A percentile compares a stretch with the other conserved stretches of the same genome.
These are phyloP conservation scores for Russula earlei DNA, from an alignment of 768 basidiomycete genomes.

Conservation along the genomic window DNA sequence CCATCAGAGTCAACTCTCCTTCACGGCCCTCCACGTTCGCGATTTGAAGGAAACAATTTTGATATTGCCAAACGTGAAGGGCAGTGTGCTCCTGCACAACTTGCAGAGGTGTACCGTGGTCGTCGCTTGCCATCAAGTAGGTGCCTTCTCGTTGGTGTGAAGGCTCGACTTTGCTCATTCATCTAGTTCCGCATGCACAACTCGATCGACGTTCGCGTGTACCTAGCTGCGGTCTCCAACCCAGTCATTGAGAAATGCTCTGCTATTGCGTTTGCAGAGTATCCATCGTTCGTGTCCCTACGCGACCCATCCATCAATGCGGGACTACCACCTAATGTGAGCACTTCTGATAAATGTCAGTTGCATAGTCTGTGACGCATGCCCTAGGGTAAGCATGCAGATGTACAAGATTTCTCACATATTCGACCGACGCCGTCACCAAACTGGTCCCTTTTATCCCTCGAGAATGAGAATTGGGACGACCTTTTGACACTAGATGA, in stretches of 20 bases:
- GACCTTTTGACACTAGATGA: not conserved
- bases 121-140: conserved; percentile 75
- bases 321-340: not conserved
- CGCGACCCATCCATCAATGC: not conserved
- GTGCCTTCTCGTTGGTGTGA: conserved; percentile 2
- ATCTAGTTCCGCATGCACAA: conserved; percentile 81
- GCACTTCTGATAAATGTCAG: not conserved
- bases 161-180: not conserved
- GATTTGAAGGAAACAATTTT: conserved; percentile 52
- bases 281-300: conserved; percentile 36
- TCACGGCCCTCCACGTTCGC: conserved; percentile 56
- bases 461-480: conserved; percentile 6
- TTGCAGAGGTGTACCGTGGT: conserved; percentile 54
- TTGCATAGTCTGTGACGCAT: not conserved
- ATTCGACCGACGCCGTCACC: conserved; percentile 69
- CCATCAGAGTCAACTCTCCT: conserved; percentile 23
- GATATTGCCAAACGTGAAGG: conserved; percentile 52
- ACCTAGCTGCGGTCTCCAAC: conserved; percentile 56
- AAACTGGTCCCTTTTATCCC: conserved; percentile 40
- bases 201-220: conserved; percentile 53
- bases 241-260: conserved; percentile 76
- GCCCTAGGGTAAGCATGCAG: conserved; percentile 33
- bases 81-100: conserved; percentile 67
- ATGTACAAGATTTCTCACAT: conserved; percentile 80
- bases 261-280: conserved; percentile 51